Evolutionary conservation across 164 flowering plant species (phyloP), one percentile per base, ranked within the genome.

Genomic region (Akebia trifoliata): DNA sequence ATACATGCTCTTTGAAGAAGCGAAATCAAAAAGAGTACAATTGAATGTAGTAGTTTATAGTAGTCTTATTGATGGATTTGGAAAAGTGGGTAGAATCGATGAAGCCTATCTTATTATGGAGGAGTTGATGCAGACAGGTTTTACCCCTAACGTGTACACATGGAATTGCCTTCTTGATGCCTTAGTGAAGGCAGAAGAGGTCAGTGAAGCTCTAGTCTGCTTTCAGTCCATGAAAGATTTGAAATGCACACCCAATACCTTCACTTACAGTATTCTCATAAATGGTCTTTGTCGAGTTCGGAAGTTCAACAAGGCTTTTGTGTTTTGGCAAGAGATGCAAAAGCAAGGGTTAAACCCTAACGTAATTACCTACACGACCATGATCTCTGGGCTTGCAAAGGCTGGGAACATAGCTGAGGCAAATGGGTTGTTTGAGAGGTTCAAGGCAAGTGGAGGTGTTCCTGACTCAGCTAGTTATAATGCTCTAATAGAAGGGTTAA

Each of bases 1-100:
- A 29, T 92, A 88, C 61, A 83, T 86, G 96, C 81, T 92, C 24
- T 92, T 92, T 58, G 98, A 92, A 77, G 98, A 92, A 78, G 96
- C 95, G 46, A 92, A 92, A 71, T 73, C 95, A 9, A 72, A 59
- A 57, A 86, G 84, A 18, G 61, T 86, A 30, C 73, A 74, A 43
- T 42, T 85, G 48, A 89, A 92, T 72, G 81, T 80, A 4, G 76
- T 87, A 20, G 70, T 86, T 0, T 92, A 88, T 60, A 88, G 86
- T 52, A 86, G 95, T 62, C 87, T 91, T 35, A 71, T 92, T 60
- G 95, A 92, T 75, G 98, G 98, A 38, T 92, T 85, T 65, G 98
- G 96, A 50, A 92, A 92, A 61, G 93, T 83, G 46, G 98, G 98
- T 40, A 76, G 96, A 63, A 77, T 92, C 29, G 96, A 92, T 66